These are phyloP conservation scores for Cicer arietinum DNA, from an alignment of 306 rosid species.

Conservation along the genomic window DNA sequence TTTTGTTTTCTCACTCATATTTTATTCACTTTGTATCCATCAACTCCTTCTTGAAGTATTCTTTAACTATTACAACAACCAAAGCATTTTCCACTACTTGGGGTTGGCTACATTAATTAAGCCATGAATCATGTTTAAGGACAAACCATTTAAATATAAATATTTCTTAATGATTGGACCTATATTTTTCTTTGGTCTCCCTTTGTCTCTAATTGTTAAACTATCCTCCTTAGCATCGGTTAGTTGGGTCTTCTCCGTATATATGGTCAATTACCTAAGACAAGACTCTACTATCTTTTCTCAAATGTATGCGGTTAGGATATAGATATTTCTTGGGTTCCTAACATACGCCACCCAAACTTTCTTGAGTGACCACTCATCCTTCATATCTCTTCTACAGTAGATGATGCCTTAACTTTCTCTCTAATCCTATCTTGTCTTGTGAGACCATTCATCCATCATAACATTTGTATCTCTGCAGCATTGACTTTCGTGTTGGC, in stretches of 20 bases:
- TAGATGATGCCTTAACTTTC: background rate
- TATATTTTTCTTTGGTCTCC: background rate
- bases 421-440: background rate
- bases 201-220: background rate
- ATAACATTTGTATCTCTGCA: background rate
- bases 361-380: background rate
- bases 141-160: background rate
- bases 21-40: slow-evolving; percentile 15
- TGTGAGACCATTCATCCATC: background rate
- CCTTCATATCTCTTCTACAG: background rate
- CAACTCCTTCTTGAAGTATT: slow-evolving; percentile 2
- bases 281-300: background rate
- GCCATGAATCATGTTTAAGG: background rate
- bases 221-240: background rate
- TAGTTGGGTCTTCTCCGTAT: background rate
- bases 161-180: background rate
- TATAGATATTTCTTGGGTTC: no score
- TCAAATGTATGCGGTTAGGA: background rate
- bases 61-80: background rate
- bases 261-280: no score
- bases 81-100: background rate
- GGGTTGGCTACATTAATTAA: background rate
- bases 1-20: slow-evolving; percentile 16
- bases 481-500: background rate
- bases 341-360: background rate